Conservation (phyloP, 108 stramenopile genomes). For the Ochromonas danica region DNA sequence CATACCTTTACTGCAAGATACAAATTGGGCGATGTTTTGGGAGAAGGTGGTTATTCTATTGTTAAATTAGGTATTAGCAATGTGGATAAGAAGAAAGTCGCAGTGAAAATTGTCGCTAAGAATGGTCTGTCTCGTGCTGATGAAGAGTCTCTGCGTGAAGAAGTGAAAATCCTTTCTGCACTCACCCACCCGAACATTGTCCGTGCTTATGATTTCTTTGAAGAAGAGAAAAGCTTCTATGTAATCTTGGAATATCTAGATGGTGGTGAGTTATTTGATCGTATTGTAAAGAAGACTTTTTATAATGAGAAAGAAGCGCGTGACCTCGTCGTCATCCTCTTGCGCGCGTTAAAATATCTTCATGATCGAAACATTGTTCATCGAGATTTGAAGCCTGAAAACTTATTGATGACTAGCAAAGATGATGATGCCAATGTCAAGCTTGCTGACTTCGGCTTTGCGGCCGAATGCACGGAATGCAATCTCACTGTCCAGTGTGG, state of each 20-base stretch:
- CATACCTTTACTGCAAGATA: too few relatives aligned
- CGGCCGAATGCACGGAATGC: slow-evolving; percentile 34
- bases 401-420: slow-evolving; percentile 67
- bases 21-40: too few relatives aligned
- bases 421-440: slow-evolving; percentile 74
- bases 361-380: slow-evolving; percentile 75
- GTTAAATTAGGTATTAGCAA: too few relatives aligned
- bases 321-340: slow-evolving; percentile 72
- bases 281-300: slow-evolving; percentile 82
- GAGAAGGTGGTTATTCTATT: too few relatives aligned
- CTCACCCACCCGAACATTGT: slow-evolving; percentile 75
- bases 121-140: slow-evolving; percentile 46
- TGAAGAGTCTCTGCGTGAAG: slow-evolving; percentile 47
- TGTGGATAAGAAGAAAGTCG: too few relatives aligned
- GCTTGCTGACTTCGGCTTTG: slow-evolving; percentile 86
- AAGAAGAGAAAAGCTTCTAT: too few relatives aligned
- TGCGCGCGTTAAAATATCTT: slow-evolving; percentile 79
- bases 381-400: slow-evolving; percentile 87
- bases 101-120: too few relatives aligned
- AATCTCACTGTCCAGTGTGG: slow-evolving; percentile 68
- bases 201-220: slow-evolving; percentile 81
- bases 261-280: too few relatives aligned
- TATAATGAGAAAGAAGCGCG: slow-evolving; percentile 93
- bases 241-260: too few relatives aligned
- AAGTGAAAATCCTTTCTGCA: slow-evolving; percentile 53